Percentiles rank a stretch among this genome's conserved stretches.
Evolutionary conservation across 2,329 filamentous ascomycete species (phyloP).

Genomic region (Penicillium sclerotigenum): DNA sequence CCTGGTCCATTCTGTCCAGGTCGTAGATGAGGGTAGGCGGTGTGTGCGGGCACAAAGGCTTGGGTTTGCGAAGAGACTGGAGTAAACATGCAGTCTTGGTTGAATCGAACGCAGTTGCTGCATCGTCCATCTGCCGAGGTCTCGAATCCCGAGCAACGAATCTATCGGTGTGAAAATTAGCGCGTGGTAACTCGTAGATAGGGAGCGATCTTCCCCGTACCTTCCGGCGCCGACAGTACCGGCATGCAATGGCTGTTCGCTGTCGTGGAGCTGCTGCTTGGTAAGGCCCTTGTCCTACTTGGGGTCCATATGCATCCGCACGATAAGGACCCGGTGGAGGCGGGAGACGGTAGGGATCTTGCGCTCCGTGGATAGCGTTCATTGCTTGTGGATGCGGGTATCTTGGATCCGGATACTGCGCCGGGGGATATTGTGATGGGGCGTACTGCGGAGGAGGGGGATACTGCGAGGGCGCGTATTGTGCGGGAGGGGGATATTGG

Average conservation of each 20-base stretch:
- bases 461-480: slow-evolving; percentile 31
- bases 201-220: slow-evolving; percentile 31
- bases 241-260: slow-evolving; percentile 52
- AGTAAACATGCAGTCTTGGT: slow-evolving; percentile 74
- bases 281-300: slow-evolving; percentile 41
- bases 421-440: slow-evolving; percentile 37
- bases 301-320: slow-evolving; percentile 41
- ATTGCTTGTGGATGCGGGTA: slow-evolving; percentile 39
- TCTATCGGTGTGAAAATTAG: slow-evolving; percentile 48
- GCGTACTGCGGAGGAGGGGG: slow-evolving; percentile 24
- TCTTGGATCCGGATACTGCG: slow-evolving; percentile 30
- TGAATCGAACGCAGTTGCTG: slow-evolving; percentile 69
- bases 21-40: slow-evolving; percentile 58
- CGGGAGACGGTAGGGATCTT: slow-evolving; percentile 45
- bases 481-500: slow-evolving; percentile 35
- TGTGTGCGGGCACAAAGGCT: slow-evolving; percentile 70
- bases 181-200: background rate
- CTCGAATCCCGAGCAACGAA: slow-evolving; percentile 73
- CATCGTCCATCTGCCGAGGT: slow-evolving; percentile 68
- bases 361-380: slow-evolving; percentile 43
- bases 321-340: slow-evolving; percentile 44
- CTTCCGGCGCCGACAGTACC: slow-evolving; percentile 53
- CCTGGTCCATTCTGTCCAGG: slow-evolving; percentile 30
- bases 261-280: slow-evolving; percentile 49
- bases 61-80: slow-evolving; percentile 71